Base-by-base conservation (phyloP, 2,329 filamentous ascomycete genomes). In the Coleophoma cylindrospora region DNA sequence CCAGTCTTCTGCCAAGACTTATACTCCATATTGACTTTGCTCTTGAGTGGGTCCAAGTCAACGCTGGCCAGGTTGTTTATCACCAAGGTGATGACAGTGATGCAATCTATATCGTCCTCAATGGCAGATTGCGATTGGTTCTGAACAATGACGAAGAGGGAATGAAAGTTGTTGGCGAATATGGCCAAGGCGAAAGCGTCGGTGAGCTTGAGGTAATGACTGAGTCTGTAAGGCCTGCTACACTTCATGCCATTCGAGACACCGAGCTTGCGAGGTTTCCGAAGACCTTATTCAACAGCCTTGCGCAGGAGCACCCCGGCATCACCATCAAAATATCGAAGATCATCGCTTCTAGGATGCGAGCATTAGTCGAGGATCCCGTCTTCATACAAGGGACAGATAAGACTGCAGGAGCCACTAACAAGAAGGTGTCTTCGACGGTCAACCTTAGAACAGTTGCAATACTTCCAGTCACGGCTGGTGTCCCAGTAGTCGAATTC, bases 251-350 rank as follows among this genome's bases (percentile, higher is more conserved):
- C 5, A 99, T 99, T 59, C 87, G 94, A 50, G 94, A 97, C 57
- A 97, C 94, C 0, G 94, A 99, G 65, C 73, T 99, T 27, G 92
- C 95, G 51, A 97, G 96, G 61, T 96, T 99, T 53, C 94, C 94
- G 1, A 88, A 92, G 51, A 96, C 90, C 0, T 73, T 99, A 1
- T 99, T 99, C 75, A 99, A 99, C 74, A 99, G 94, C 64, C 80
- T 99, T 48, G 94, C 94, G 0, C 87, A 96, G 64, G 94, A 99
- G 64, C 94, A 99, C 63, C 94, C 94, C 5, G 95, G 91, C 40
- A 99, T 99, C 63, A 97, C 94, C 0, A 97, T 99, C 67, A 96
- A 97, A 68, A 95, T 99, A 27, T 97, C 94, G 1, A 99, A 97
- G 68, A 94, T 99, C 59, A 96, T 99, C 61, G 94, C 94, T 0